Percentiles rank a stretch among this genome's conserved stretches.
These are phyloP conservation scores for Tylopilus sp. DNA, from an alignment of 768 basidiomycete species.

Conservation along the genomic window DNA sequence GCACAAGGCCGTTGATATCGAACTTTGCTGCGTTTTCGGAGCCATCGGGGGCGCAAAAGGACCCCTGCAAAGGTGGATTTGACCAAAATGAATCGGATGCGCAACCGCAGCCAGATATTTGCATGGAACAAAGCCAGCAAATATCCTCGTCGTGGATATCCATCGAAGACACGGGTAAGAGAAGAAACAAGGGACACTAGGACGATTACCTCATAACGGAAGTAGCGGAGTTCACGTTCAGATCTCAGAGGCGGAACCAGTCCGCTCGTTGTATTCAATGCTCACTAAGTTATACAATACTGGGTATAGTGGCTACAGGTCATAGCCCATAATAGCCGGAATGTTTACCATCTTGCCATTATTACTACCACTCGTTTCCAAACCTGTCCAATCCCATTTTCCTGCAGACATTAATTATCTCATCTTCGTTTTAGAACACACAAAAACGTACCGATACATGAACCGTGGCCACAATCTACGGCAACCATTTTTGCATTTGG, in stretches of 20 bases:
- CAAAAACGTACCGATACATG: constrained; percentile 43
- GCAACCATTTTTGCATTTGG: constrained; percentile 44
- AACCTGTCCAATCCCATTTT: constrained; percentile 48
- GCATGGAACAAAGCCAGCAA: constrained; percentile 8
- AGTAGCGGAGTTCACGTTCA: background rate
- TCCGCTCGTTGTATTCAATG: background rate
- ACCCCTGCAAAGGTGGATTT: background rate
- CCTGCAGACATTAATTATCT: constrained; percentile 27
- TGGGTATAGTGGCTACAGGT: constrained; percentile 10
- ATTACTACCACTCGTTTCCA: constrained; percentile 44
- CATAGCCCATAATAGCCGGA: constrained; percentile 32
- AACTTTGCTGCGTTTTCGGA: background rate
- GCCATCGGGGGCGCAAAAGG: background rate
- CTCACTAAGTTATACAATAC: no score
- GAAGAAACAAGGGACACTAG: background rate
- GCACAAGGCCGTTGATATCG: background rate
- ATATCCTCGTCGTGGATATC: background rate
- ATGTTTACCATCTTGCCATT: constrained; percentile 34
- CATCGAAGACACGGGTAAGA: constrained; percentile 4
- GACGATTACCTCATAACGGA: constrained; percentile 5
- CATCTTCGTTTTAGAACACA: background rate
- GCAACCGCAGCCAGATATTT: constrained; percentile 2
- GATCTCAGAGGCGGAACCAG: background rate
- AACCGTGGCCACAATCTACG: constrained; percentile 52
- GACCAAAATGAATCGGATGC: constrained; percentile 10